phyloP scores from a whole-genome alignment of 306 rosid genomes.

The Corylus avellana region DNA sequence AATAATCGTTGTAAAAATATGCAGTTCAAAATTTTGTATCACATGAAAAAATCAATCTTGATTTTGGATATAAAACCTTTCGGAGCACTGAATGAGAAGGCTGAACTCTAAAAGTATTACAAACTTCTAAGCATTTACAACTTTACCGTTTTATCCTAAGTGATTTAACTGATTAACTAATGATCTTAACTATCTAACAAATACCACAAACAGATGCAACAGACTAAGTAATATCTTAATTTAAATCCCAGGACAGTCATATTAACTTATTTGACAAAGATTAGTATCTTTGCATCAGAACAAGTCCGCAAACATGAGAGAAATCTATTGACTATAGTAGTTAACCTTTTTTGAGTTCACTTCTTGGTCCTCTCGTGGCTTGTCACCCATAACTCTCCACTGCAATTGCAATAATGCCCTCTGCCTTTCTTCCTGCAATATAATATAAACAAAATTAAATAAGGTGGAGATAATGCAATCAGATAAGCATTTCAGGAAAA shows the following conservation, averaged over 20 bases:
- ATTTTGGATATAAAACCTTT: not conserved
- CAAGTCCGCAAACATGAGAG: conserved; percentile 20
- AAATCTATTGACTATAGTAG: conserved; percentile 15
- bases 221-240: not conserved
- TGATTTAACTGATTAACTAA: not conserved
- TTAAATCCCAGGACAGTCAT: not conserved
- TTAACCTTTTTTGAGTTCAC: conserved; percentile 80
- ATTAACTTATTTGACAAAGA: conserved; percentile 14
- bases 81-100: not conserved
- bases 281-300: conserved; percentile 10
- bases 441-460: conserved; percentile 16
- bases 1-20: not conserved
- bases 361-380: conserved; percentile 84
- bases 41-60: not conserved
- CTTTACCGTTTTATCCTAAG: not conserved
- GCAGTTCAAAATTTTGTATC: not conserved
- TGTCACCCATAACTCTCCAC: conserved; percentile 96
- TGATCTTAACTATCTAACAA: not conserved
- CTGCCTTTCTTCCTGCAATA: conserved; percentile 88
- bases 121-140: not conserved
- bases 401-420: conserved; percentile 90
- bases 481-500: conserved; percentile 25
- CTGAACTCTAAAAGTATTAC: not conserved
- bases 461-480: conserved; percentile 8
- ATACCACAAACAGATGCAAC: not conserved